phyloP scores from a whole-genome alignment of 148 eudicot species.

The Nepenthes gracilis region DNA sequence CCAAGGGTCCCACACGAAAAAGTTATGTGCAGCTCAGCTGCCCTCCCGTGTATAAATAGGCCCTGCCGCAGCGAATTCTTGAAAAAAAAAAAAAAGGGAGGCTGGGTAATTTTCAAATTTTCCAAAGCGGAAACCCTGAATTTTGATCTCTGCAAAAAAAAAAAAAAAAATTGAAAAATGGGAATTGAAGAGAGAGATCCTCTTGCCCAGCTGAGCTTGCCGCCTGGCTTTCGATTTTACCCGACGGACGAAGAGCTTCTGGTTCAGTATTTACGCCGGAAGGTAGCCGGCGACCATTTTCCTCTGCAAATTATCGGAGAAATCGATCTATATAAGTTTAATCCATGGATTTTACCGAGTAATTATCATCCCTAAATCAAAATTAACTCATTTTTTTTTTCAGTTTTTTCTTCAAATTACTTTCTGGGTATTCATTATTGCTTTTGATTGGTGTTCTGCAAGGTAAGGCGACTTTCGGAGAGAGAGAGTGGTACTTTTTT shows the following conservation, averaged over 20 bases:
- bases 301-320: conserved; percentile 18
- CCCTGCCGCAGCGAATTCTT: too few relatives aligned
- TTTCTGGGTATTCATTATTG: neutral
- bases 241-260: conserved; percentile 36
- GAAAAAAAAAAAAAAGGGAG: too few relatives aligned
- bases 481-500: conserved; percentile 10
- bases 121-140: too few relatives aligned
- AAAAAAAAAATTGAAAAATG: neutral
- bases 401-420: neutral
- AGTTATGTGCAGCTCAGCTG: too few relatives aligned
- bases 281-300: conserved; percentile 21
- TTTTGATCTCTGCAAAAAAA: too few relatives aligned
- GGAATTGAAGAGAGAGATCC: conserved; percentile 6
- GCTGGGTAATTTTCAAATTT: too few relatives aligned
- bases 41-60: too few relatives aligned
- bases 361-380: neutral
- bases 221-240: conserved; percentile 35
- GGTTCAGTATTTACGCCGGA: conserved; percentile 24
- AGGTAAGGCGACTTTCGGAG: neutral
- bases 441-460: neutral
- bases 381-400: too few relatives aligned
- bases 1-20: too few relatives aligned
- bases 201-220: conserved; percentile 19
- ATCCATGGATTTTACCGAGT: conserved; percentile 37
- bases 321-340: conserved; percentile 27